Base-by-base conservation (phyloP, 1,284 basidiomycete genomes). In the Ganoderma sp. region DNA sequence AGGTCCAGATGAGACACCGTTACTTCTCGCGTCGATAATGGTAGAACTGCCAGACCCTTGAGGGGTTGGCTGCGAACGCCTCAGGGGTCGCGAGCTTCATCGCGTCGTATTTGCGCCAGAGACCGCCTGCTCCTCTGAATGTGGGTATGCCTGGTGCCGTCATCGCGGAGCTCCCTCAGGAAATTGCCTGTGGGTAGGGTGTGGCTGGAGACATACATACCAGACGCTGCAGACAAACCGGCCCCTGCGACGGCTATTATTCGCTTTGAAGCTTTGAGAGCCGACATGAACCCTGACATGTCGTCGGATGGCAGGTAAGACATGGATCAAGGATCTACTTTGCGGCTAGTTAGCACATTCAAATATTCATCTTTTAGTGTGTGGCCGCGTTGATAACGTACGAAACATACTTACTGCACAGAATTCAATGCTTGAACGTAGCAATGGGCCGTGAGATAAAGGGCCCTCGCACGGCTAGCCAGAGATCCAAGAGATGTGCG, bases 11-110 rank as follows among this genome's bases (percentile, higher is more conserved):
- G 41, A 25, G 57, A 25, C 15, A 15, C 3, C 77, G 81, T 67
- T 71, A 89, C 88, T 78, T 80, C 69, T 84, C 81, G 64, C 88
- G 79, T 45, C 88, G 80, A 69, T 86, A 85, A 74, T 90, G 88
- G 72, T 88, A 90, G 77, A 90, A 90, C 71, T 88, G 86, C 89
- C 88, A 91, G 2, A 88, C 86, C 2, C 82, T 78, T 28, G 82
- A 83, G 1, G 87, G 88, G 73, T 88, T 83, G 41, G 80, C 78
- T 6, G 71, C 68, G 76, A 90, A 91, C 0, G 85, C 88, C 72
- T 83, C 80, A 2, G 86, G 87, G 25, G 87, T 89, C 17, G 88
- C 89, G 7, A 91, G 80, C 25, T 78, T 79, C 67, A 84, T 83
- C 1, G 87, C 85, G 73, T 90, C 82, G 73, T 88, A 84, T 67